Conservation (phyloP, 2,329 filamentous ascomycete genomes). For the Graphiopsis chlorocephala region DNA sequence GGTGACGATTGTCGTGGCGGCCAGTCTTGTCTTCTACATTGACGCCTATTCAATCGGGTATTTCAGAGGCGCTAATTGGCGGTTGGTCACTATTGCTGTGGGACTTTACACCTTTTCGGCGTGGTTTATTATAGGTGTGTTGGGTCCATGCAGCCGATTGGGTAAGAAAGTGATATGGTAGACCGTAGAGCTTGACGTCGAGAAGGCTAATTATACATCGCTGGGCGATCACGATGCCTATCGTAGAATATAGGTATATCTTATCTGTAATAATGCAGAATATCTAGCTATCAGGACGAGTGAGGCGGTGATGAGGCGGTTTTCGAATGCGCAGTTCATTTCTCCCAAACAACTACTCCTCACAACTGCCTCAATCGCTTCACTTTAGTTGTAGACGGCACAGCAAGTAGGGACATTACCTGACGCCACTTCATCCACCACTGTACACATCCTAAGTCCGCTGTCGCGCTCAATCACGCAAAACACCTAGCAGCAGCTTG, state of each 20-base stretch:
- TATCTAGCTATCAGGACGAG: neutral
- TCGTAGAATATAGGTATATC: too few species aligned
- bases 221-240: neutral
- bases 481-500: neutral
- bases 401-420: neutral
- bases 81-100: neutral
- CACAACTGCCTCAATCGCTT: neutral
- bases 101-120: neutral
- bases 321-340: neutral
- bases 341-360: neutral
- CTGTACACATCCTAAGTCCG: neutral
- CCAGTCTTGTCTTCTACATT: neutral
- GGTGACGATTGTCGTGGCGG: neutral
- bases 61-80: neutral
- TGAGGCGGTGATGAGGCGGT: neutral
- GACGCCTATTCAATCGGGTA: neutral
- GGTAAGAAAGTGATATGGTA: neutral
- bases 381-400: too few species aligned
- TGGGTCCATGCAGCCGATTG: constrained; percentile 5
- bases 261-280: neutral
- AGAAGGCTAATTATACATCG: neutral
- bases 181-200: neutral
- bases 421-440: neutral
- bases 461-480: neutral
- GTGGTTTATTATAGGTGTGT: neutral